Conservation (phyloP, 331 rosid species). For the Dryas integrifolia region DNA sequence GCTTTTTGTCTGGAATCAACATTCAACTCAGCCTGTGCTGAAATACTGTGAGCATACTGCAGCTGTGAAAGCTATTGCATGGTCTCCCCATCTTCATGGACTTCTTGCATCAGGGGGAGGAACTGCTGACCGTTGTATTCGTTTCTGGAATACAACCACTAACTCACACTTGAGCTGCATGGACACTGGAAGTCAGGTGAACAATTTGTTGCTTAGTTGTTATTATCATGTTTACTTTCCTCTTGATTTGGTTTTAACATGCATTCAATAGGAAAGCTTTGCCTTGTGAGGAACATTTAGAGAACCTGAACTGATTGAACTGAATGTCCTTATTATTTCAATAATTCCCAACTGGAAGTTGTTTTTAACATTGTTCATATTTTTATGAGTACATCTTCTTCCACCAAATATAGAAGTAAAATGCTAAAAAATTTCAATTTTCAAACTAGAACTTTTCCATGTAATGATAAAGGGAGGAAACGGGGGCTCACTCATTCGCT, state of each 20-base stretch:
- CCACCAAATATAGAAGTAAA: not conserved
- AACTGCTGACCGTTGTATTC: conserved; percentile 92
- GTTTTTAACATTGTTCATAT: not conserved
- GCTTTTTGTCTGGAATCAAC: conserved; percentile 98
- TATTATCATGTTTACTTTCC: conserved; percentile 5
- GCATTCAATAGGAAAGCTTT: not conserved
- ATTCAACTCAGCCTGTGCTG: conserved; percentile 91
- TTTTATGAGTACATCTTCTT: not conserved
- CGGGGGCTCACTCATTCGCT: not conserved
- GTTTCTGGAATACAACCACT: conserved; percentile 97
- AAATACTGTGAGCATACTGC: conserved; percentile 96
- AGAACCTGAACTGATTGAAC: not conserved
- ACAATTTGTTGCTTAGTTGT: conserved; percentile 17
- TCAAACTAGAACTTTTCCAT: not conserved
- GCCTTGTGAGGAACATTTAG: not conserved
- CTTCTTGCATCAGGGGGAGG: conserved; percentile 99
- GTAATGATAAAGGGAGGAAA: not conserved
- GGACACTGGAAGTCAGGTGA: conserved; percentile 99
- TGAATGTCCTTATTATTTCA: not conserved
- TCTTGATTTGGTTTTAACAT: conserved; percentile 16
- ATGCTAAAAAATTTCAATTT: not conserved
- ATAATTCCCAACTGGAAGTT: not conserved
- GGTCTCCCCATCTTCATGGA: conserved; percentile 99
- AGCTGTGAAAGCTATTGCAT: conserved; percentile 98
- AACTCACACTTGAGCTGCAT: conserved; percentile 87